Evolutionary conservation across 371 early-diverging fungal species (phyloP).

Genomic region (Syncephalastrum racemosum): DNA sequence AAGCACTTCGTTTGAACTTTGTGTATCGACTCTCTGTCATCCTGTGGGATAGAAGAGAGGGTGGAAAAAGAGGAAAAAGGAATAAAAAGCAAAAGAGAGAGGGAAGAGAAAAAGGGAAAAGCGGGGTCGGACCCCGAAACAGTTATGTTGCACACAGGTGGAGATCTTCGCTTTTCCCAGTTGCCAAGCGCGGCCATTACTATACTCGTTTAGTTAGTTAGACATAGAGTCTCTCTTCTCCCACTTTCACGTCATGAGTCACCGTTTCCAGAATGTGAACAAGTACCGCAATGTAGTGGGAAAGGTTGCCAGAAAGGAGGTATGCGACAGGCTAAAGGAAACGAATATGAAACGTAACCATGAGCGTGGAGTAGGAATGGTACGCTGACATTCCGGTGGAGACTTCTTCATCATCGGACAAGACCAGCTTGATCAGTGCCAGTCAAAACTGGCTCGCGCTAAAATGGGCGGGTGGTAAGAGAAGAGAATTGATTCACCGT

Average conservation of each 20-base stretch:
- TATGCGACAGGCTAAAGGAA: conserved; percentile 3
- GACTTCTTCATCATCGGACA: conserved; percentile 45
- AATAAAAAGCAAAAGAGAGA: conserved; percentile 7
- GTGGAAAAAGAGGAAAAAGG: not conserved
- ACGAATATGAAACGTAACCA: not conserved
- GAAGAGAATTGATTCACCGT: conserved; percentile 5
- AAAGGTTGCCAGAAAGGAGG: conserved; percentile 59
- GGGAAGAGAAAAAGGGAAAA: conserved; percentile 3
- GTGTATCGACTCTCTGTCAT: conserved; percentile 10
- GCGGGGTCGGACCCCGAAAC: not conserved
- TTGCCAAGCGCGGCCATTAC: no score
- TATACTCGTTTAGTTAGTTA: no score
- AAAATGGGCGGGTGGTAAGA: conserved; percentile 49
- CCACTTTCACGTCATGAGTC: conserved; percentile 28
- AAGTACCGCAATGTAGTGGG: conserved; percentile 69
- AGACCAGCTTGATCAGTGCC: conserved; percentile 50
- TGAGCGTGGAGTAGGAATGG: conserved; percentile 36
- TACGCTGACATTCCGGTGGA: conserved; percentile 54
- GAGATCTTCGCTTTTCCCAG: not conserved
- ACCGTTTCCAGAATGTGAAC: conserved; percentile 53
- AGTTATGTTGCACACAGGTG: not conserved
- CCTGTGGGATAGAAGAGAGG: not conserved
- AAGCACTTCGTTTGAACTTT: conserved; percentile 11
- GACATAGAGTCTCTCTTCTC: not conserved
- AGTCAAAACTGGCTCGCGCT: conserved; percentile 49